Evolutionary conservation across 129 eudicot genomes (phyloP).

Genomic region (Artemisia tridentata): DNA sequence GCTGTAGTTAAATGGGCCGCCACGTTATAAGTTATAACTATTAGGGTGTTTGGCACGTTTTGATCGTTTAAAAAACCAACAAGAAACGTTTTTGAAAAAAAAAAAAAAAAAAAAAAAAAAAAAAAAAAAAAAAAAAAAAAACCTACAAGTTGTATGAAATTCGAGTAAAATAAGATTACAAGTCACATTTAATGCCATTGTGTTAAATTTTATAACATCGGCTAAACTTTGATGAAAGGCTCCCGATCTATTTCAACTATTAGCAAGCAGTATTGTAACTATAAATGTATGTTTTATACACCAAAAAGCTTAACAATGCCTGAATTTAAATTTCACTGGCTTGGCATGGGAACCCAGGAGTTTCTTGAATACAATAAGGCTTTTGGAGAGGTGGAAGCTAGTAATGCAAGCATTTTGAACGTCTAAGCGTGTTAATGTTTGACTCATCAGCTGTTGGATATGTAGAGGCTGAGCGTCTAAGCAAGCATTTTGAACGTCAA

Average conservation of each 20-base stretch:
- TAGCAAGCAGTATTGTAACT: background rate
- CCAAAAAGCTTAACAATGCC: too few relatives aligned
- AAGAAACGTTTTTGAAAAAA: too few relatives aligned
- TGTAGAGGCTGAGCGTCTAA: slow-evolving; percentile 72
- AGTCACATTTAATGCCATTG: too few relatives aligned
- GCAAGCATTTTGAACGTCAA: slow-evolving; percentile 56
- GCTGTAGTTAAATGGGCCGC: too few relatives aligned
- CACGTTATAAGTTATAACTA: too few relatives aligned
- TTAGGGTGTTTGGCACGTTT: too few relatives aligned
- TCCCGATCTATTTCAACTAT: background rate
- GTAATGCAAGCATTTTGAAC: slow-evolving; percentile 63
- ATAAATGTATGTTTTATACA: background rate
- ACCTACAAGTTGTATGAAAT: too few relatives aligned
- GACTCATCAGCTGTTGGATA: slow-evolving; percentile 75
- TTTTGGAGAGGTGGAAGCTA: slow-evolving; percentile 58
- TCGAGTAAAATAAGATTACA: too few relatives aligned
- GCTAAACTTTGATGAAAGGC: too few relatives aligned
- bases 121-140: too few relatives aligned
- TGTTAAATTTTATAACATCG: background rate
- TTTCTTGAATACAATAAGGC: slow-evolving; percentile 63
- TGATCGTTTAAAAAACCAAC: too few relatives aligned
- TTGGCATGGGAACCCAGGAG: slow-evolving; percentile 91
- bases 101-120: too few relatives aligned
- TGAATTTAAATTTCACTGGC: slow-evolving; percentile 52
- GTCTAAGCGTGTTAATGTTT: slow-evolving; percentile 74